phyloP scores from a whole-genome alignment of 2,329 filamentous ascomycete species.

The Venturia pyrina region DNA sequence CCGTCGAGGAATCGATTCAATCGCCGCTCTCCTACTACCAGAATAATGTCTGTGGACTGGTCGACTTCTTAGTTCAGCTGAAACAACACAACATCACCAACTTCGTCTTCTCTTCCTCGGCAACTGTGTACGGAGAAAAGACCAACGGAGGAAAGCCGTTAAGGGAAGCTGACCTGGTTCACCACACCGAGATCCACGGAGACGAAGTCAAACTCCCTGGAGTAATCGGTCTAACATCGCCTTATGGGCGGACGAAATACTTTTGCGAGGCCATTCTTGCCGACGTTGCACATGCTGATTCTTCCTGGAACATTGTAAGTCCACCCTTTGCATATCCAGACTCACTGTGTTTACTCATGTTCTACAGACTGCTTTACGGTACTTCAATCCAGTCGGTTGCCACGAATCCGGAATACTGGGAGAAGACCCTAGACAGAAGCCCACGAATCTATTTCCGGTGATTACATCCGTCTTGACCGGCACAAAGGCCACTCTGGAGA shows the following conservation, averaged over 20 bases:
- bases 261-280: constrained; percentile 57
- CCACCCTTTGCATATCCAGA: neutral
- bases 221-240: constrained; percentile 49
- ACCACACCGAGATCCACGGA: neutral
- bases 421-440: constrained; percentile 51
- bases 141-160: constrained; percentile 37
- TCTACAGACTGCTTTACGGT: constrained; percentile 44
- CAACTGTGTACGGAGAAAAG: constrained; percentile 51
- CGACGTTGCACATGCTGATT: constrained; percentile 50
- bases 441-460: constrained; percentile 56
- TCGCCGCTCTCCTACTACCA: constrained; percentile 54
- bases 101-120: constrained; percentile 59
- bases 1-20: constrained; percentile 53
- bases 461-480: constrained; percentile 53
- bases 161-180: constrained; percentile 29
- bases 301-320: constrained; percentile 45
- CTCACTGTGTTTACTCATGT: neutral
- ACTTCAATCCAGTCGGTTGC: constrained; percentile 60
- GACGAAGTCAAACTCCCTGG: constrained; percentile 38
- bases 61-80: constrained; percentile 48
- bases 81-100: constrained; percentile 52
- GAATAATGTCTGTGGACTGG: constrained; percentile 56
- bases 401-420: constrained; percentile 53
- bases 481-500: constrained; percentile 41
- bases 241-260: constrained; percentile 58